Conservation (phyloP, 2,329 filamentous ascomycete genomes). For the Stagonosporopsis vannaccii region DNA sequence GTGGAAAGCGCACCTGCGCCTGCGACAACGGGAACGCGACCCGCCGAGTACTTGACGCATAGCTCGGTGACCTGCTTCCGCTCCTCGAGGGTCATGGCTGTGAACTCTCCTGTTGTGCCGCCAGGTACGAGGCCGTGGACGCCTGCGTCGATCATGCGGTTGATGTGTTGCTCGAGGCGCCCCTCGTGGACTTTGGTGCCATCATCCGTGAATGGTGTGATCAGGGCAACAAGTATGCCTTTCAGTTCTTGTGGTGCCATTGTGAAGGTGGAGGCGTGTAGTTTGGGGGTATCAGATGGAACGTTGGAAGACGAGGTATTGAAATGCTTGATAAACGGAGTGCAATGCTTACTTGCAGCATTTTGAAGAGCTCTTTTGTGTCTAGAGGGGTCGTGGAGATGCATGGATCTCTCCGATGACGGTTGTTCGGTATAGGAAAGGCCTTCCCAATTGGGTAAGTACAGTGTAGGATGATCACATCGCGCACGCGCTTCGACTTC, state of each 20-base stretch:
- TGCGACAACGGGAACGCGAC: constrained; percentile 53
- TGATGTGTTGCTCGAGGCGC: constrained; percentile 55
- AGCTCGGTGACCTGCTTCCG: constrained; percentile 56
- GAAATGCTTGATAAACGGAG: background rate
- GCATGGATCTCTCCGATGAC: constrained; percentile 9
- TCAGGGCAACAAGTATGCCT: constrained; percentile 59
- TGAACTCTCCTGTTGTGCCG: constrained; percentile 61
- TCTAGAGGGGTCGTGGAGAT: constrained; percentile 1
- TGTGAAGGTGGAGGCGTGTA: background rate
- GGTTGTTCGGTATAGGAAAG: constrained; percentile 4
- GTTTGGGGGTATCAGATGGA: background rate
- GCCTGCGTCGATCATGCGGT: constrained; percentile 55
- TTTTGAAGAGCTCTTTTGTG: constrained; percentile 8
- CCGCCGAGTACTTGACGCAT: constrained; percentile 48
- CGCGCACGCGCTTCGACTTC: background rate
- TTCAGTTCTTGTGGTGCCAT: constrained; percentile 30
- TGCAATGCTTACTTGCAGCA: background rate
- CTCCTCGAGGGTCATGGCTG: constrained; percentile 53
- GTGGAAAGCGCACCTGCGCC: constrained; percentile 57
- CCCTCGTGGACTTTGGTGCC: constrained; percentile 51
- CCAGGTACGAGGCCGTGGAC: constrained; percentile 61
- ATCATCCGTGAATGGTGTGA: constrained; percentile 58
- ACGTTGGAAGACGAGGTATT: background rate
- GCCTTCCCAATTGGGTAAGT: constrained; percentile 16
- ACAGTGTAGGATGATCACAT: background rate